Conservation (phyloP, 495 filamentous ascomycete species). For the Neurospora discreta region DNA sequence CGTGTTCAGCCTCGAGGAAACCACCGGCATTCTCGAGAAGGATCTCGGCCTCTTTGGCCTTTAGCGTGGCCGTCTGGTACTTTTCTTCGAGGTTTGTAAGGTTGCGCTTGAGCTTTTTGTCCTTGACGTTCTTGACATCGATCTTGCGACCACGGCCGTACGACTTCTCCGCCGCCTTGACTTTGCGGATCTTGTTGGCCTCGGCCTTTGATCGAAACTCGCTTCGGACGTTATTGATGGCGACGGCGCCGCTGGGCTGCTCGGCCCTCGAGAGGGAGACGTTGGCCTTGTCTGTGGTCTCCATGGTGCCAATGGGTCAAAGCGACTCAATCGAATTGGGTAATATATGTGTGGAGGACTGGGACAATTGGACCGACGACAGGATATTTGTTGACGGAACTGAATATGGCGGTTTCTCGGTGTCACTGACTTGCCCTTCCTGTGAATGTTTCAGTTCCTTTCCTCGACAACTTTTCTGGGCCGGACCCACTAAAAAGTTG, state of each 20-base stretch:
- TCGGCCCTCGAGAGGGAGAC: conserved; percentile 10
- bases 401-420: not conserved
- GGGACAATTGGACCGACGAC: not conserved
- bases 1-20: conserved; percentile 78
- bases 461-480: conserved; percentile 8
- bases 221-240: conserved; percentile 31
- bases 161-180: conserved; percentile 54
- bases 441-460: not conserved
- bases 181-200: conserved; percentile 28
- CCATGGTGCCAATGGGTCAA: conserved; percentile 10
- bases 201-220: conserved; percentile 34
- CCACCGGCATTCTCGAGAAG: conserved; percentile 79
- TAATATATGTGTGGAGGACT: not conserved
- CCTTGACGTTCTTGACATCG: conserved; percentile 44
- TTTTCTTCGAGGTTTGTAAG: conserved; percentile 66
- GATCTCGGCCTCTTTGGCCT: conserved; percentile 91
- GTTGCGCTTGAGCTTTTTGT: conserved; percentile 83
- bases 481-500: conserved; percentile 20
- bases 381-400: not conserved
- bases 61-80: conserved; percentile 66
- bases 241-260: conserved; percentile 34
- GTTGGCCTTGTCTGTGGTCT: conserved; percentile 10
- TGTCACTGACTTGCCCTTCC: not conserved
- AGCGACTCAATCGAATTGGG: not conserved
- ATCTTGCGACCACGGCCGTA: conserved; percentile 80